phyloP scores from a whole-genome alignment of 768 basidiomycete genomes.

The Tylopilus rubrobrunneus region DNA sequence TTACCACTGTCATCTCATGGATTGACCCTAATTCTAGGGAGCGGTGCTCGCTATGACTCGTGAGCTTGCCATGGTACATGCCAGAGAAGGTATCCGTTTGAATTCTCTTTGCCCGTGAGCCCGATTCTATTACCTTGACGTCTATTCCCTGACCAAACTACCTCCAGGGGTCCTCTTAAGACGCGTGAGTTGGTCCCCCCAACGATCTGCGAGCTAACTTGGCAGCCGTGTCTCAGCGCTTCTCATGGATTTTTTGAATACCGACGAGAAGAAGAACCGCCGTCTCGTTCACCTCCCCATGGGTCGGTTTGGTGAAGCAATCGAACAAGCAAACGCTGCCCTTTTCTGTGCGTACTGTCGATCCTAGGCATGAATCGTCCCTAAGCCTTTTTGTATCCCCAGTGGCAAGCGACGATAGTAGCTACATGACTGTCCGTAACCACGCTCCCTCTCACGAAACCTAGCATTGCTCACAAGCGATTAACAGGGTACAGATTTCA shows the following conservation, averaged over 20 bases:
- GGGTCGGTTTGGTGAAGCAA: slow-evolving; percentile 96
- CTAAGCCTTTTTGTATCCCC: slow-evolving; percentile 6
- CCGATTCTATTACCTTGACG: not conserved
- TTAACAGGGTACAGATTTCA: slow-evolving; percentile 81
- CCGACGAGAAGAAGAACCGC: slow-evolving; percentile 90
- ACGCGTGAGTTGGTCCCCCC: slow-evolving; percentile 59
- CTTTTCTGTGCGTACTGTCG: slow-evolving; percentile 76
- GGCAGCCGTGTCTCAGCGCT: slow-evolving; percentile 53
- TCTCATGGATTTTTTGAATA: slow-evolving; percentile 97
- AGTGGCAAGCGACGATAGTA: slow-evolving; percentile 94
- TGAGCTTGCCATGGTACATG: slow-evolving; percentile 97
- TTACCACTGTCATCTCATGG: not conserved
- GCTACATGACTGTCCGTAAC: slow-evolving; percentile 82
- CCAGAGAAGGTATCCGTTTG: slow-evolving; percentile 92
- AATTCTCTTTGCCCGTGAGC: slow-evolving; percentile 95
- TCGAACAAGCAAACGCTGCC: slow-evolving; percentile 91
- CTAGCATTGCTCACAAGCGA: slow-evolving; percentile 5
- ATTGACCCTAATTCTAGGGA: slow-evolving; percentile 47
- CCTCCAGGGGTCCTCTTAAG: slow-evolving; percentile 80
- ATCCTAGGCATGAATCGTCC: slow-evolving; percentile 1
- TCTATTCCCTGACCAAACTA: slow-evolving; percentile 1
- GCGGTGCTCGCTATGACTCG: slow-evolving; percentile 98
- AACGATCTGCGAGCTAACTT: not conserved
- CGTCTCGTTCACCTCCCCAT: slow-evolving; percentile 89
- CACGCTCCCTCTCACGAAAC: not conserved